Evolutionary conservation across 768 basidiomycete species (phyloP), one percentile per base, ranked within the genome.

Genomic region (Psilocybe subaeruginosa): DNA sequence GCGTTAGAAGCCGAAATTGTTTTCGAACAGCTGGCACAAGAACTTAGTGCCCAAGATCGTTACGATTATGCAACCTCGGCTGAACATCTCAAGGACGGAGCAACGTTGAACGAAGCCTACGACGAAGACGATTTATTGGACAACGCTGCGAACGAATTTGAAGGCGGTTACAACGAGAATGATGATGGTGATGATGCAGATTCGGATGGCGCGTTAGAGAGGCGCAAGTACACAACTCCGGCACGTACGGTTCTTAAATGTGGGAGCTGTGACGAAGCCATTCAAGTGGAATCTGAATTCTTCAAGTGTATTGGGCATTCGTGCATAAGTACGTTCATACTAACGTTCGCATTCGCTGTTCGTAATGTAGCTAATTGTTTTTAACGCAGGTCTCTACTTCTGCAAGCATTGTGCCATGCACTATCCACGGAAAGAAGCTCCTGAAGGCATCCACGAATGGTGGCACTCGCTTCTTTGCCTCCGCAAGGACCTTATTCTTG

Each of bases 271-370:
- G 16, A 14, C 14, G 31, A 57, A 5, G 46, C 14, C 16, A 57
- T 57, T 14, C 9, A 4, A 4, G 14, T 35, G 46, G 56, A 48
- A 7, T 19, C 16, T 0, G 19, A 33, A n/a, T 57, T 57, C 45
- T 57, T 33, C 47, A 57, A 35, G 19, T 57, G 56, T 19, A 35
- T 57, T 17, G 56, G 56, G 8, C 56, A 57, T n/a, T 47, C 56
- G 11, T 57, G 56, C 19, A 37, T 48, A 39, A 45, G 56, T 49
- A 9, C 33, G 33, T 47, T 37, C 8, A 29, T 30, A 29, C 50
- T 8, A 47, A 3, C n/a, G 17, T 45, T 47, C 23, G 11, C 33
- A 8, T 30, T 31, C 30, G 3, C 30, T 31, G 12, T 11, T 8
- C 9, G 14, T n/a, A 8, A 8, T 12, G 1, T 2, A n/a, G 8